Base-by-base conservation (phyloP, 805 yeast species). In the Kuraishia cidri region DNA sequence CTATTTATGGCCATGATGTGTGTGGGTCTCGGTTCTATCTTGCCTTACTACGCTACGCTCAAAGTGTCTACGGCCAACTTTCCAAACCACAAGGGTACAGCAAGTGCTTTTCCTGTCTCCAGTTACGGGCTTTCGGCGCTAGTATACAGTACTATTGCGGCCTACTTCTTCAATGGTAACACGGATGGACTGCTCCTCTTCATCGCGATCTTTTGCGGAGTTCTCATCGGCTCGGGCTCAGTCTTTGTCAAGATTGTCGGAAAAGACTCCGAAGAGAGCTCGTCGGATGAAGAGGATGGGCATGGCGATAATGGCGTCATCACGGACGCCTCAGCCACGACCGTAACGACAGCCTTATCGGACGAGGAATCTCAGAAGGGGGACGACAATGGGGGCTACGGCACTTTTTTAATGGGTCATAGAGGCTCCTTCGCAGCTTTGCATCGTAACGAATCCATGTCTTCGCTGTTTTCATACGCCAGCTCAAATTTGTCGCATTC, bases 61-160 rank as follows among this genome's bases (percentile, higher is more conserved):
- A 74, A 73, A 38, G 71, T 72, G 1, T 64, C 73, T 1, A 73
- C 73, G 21, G 45, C 79, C 2, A 82, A 81, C 45, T 82, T 81
- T 42, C 90, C 90, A 0, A 56, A 69, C 19, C 75, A 77, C 45
- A 64, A 80, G 46, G 92, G 86, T 15, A 62, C 75, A 5, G 86
- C 86, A 2, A 78, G 77, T 13, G 77, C 84, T 1, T 58, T 72
- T 27, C 84, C 85, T 2, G 80, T 78, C 4, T 69, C 83, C 10
- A 62, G 76, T 1, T 82, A 73, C 51, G 94, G 90, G 0, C 54
- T 82, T 26, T 72, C 86, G 5, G 87, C 90, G 3, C 62, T 82
- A 26, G 42, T 79, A 13, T 79, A 76, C 46, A 73, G 85, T 2
- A 50, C 68, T 2, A 44, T 79, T 3, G 69, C 83, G 10, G 73